Percentiles rank a stretch among this genome's conserved stretches.
Conservation (phyloP, 441 rosid species). For the Pelargonium cotyledonis region DNA sequence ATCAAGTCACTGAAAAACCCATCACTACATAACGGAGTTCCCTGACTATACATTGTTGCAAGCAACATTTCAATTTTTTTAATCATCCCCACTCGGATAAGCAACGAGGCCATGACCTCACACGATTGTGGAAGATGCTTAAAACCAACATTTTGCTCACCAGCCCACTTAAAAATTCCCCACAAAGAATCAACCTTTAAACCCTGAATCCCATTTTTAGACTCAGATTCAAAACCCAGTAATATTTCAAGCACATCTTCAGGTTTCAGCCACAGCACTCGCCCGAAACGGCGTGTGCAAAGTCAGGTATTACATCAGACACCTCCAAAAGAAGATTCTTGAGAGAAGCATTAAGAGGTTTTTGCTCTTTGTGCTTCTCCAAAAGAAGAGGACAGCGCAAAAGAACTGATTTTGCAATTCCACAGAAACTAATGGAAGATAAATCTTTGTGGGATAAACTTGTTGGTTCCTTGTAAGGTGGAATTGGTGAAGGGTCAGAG, state of each 20-base stretch:
- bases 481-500: slow-evolving; percentile 18
- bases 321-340: slow-evolving; percentile 48
- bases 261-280: slow-evolving; percentile 40
- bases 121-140: slow-evolving; percentile 46
- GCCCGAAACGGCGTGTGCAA: slow-evolving; percentile 47
- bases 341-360: slow-evolving; percentile 29
- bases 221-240: slow-evolving; percentile 42
- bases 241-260: slow-evolving; percentile 57
- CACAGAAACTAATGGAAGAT: slow-evolving; percentile 24
- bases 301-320: slow-evolving; percentile 49
- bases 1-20: slow-evolving; percentile 42
- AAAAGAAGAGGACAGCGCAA: slow-evolving; percentile 22
- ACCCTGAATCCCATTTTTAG: slow-evolving; percentile 29
- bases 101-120: slow-evolving; percentile 60
- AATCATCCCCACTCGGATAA: slow-evolving; percentile 45
- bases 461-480: slow-evolving; percentile 15
- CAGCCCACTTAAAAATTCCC: slow-evolving; percentile 52
- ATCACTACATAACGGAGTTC: slow-evolving; percentile 33
- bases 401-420: slow-evolving; percentile 28
- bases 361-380: slow-evolving; percentile 19
- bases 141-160: slow-evolving; percentile 38
- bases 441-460: slow-evolving; percentile 25
- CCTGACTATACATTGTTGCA: slow-evolving; percentile 38
- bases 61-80: slow-evolving; percentile 57
- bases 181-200: slow-evolving; percentile 57